Evolutionary conservation across 225 moss, liverwort and hornwort genomes (phyloP).

Genomic region (Physcomitrium patens): DNA sequence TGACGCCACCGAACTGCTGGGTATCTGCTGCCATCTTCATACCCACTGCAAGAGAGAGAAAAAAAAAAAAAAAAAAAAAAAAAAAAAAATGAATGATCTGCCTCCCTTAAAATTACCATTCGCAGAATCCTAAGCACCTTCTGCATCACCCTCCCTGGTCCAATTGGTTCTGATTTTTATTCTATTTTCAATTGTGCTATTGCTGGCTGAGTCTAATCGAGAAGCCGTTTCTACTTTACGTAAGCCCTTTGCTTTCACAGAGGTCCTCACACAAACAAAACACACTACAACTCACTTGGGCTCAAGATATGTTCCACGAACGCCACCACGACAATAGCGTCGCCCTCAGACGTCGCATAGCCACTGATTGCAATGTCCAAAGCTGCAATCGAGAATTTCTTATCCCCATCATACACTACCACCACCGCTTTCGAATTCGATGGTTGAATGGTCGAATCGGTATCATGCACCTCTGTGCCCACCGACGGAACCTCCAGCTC

Average conservation of each 20-base stretch:
- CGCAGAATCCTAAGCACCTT: too few species aligned
- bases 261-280: too few species aligned
- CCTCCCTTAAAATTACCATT: background rate
- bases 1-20: slow-evolving; percentile 33
- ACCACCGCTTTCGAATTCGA: slow-evolving; percentile 19
- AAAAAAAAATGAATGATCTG: background rate
- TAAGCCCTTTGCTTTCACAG: background rate
- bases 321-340: slow-evolving; percentile 25
- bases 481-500: background rate
- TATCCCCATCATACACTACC: slow-evolving; percentile 37
- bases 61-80: too few species aligned
- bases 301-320: slow-evolving; percentile 37
- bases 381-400: slow-evolving; percentile 30
- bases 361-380: slow-evolving; percentile 33
- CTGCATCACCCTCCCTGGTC: background rate
- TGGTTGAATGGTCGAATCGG: background rate
- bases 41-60: slow-evolving; percentile 40
- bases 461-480: background rate
- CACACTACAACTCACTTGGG: slow-evolving; percentile 31
- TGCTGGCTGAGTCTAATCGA: too few species aligned
- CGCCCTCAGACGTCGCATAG: slow-evolving; percentile 32
- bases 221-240: too few species aligned
- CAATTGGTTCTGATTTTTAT: background rate
- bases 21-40: slow-evolving; percentile 33
- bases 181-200: too few species aligned